Conservation (phyloP, 208 protist species). For the Polymyxa betae region DNA sequence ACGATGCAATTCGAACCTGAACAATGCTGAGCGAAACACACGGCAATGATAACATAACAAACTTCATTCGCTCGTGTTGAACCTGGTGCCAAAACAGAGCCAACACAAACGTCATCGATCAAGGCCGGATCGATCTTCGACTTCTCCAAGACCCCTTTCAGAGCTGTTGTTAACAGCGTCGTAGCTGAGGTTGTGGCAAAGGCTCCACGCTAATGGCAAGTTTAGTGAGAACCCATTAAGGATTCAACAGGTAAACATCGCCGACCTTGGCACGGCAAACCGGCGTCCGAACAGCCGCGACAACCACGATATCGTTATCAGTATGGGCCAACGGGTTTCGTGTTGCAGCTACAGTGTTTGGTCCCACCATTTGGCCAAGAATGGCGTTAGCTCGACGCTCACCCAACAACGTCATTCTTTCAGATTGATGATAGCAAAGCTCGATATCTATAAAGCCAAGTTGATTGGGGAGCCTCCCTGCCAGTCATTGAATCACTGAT, state of each 20-base stretch:
- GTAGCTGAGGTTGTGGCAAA: conserved; percentile 15
- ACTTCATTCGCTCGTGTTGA: conserved; percentile 42
- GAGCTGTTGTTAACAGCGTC: neutral
- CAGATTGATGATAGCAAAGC: too few relatives aligned
- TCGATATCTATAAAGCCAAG: too few relatives aligned
- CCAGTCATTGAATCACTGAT: too few relatives aligned
- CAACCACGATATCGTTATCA: conserved; percentile 29
- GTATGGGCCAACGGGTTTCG: too few relatives aligned
- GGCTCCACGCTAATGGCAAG: neutral
- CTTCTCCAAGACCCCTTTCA: neutral
- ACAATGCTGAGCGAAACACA: neutral
- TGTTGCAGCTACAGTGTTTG: too few relatives aligned
- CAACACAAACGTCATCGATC: conserved; percentile 54
- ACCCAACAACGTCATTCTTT: too few relatives aligned
- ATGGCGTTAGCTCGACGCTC: too few relatives aligned
- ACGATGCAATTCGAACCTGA: conserved; percentile 51
- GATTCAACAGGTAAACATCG: too few relatives aligned
- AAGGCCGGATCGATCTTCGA: conserved; percentile 23
- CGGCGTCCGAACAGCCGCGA: conserved; percentile 15
- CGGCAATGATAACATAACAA: neutral
- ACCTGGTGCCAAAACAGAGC: conserved; percentile 55
- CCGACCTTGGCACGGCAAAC: neutral
- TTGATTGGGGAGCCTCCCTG: too few relatives aligned
- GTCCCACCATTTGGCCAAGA: too few relatives aligned
- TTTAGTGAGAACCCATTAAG: neutral